These are phyloP conservation scores for Sugiyamaella xylanicola DNA, from an alignment of 1,139 yeast genomes.

Conservation along the genomic window DNA sequence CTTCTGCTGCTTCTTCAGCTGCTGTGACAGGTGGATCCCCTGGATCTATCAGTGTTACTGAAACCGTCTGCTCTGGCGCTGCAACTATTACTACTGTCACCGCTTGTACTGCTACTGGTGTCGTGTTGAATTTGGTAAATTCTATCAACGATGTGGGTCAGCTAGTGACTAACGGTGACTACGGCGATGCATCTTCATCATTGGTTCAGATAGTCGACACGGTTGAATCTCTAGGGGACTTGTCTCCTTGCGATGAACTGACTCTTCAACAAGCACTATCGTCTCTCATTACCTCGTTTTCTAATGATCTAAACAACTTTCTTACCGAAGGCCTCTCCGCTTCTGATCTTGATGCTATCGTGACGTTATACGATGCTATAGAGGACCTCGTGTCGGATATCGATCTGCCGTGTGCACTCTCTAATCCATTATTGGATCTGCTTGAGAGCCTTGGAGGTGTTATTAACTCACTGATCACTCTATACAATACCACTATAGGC, in stretches of 20 bases:
- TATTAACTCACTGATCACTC: background rate
- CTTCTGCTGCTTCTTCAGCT: background rate
- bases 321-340: background rate
- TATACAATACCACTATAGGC: no score
- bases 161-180: background rate
- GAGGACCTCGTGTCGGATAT: background rate
- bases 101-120: slow-evolving; percentile 5
- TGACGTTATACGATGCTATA: background rate
- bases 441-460: background rate
- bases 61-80: background rate
- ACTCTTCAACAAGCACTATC: background rate
- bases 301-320: background rate
- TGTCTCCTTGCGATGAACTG: slow-evolving; percentile 9
- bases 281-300: background rate
- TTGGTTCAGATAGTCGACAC: background rate
- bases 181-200: background rate
- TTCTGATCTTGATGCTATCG: slow-evolving; percentile 1
- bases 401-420: background rate
- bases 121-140: background rate
- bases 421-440: background rate
- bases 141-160: background rate
- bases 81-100: background rate
- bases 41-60: background rate
- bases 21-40: background rate
- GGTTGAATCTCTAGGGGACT: background rate